phyloP scores from a whole-genome alignment of 116 monocot species.

The Phalaenopsis hybrid region DNA sequence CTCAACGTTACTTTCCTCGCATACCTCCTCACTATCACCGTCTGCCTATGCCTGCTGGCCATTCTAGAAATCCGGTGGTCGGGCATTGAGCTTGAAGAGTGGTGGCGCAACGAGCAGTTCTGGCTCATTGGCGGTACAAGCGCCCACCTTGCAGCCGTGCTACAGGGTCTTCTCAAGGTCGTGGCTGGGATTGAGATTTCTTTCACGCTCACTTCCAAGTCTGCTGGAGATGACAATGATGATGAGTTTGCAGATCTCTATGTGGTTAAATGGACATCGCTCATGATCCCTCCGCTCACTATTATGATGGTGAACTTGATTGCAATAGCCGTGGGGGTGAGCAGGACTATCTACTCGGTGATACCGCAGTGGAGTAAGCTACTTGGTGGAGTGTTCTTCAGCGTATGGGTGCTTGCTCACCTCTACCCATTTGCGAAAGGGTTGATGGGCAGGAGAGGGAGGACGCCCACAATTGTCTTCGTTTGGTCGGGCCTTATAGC shows the following conservation, averaged over 20 bases:
- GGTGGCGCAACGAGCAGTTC: constrained; percentile 94
- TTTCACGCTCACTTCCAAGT: constrained; percentile 14
- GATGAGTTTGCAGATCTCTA: constrained; percentile 27
- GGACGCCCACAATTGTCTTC: constrained; percentile 28
- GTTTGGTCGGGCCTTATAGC: constrained; percentile 28
- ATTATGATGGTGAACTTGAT: constrained; percentile 18
- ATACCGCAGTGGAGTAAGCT: constrained; percentile 23
- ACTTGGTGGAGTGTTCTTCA: constrained; percentile 26
- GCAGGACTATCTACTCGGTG: constrained; percentile 17
- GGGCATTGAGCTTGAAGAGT: constrained; percentile 33
- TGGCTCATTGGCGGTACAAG: constrained; percentile 75
- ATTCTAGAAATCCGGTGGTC: constrained; percentile 17
- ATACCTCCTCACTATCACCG: constrained; percentile 16
- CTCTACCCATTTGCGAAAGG: constrained; percentile 29
- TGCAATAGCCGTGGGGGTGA: constrained; percentile 15
- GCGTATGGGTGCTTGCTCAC: constrained; percentile 24
- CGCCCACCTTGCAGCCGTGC: constrained; percentile 15
- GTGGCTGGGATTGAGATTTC: constrained; percentile 16
- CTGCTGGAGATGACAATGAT: constrained; percentile 13
- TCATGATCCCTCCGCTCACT: constrained; percentile 13
- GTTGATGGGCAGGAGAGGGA: constrained; percentile 30
- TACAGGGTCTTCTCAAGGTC: constrained; percentile 17
- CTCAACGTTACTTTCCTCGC: constrained; percentile 21
- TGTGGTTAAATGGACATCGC: constrained; percentile 19
- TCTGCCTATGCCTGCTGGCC: constrained; percentile 7